phyloP scores from a whole-genome alignment of 1,139 yeast species.

The Petasospora fabianii region DNA sequence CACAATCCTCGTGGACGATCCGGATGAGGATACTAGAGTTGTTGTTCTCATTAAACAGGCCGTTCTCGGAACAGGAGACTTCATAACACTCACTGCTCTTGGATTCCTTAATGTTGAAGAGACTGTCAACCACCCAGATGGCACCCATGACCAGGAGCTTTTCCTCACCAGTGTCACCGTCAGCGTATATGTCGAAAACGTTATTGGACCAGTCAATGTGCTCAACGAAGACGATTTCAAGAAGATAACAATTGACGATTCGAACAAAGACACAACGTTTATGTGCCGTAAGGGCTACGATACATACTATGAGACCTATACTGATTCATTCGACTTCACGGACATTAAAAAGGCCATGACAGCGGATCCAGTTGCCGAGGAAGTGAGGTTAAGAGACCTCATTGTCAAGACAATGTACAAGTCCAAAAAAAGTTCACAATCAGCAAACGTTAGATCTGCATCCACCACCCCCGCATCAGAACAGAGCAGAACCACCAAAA shows the following conservation, averaged over 20 bases:
- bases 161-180: constrained; percentile 20
- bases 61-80: constrained; percentile 21
- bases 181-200: constrained; percentile 15
- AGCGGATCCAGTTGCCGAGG: constrained; percentile 12
- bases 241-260: constrained; percentile 21
- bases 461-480: no score
- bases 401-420: constrained; percentile 15
- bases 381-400: constrained; percentile 13
- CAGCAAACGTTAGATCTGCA: no score
- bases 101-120: constrained; percentile 17
- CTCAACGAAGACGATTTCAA: constrained; percentile 16
- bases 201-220: constrained; percentile 21
- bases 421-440: neutral
- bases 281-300: constrained; percentile 25
- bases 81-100: constrained; percentile 16
- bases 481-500: no score
- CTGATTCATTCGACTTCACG: constrained; percentile 15
- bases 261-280: constrained; percentile 21
- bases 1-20: constrained; percentile 16
- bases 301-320: constrained; percentile 17
- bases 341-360: constrained; percentile 11
- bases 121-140: constrained; percentile 16
- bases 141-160: constrained; percentile 17
- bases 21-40: constrained; percentile 13
- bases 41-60: constrained; percentile 19